Base-by-base conservation (phyloP, 129 eudicot species). In the Ambrosia trifida region DNA sequence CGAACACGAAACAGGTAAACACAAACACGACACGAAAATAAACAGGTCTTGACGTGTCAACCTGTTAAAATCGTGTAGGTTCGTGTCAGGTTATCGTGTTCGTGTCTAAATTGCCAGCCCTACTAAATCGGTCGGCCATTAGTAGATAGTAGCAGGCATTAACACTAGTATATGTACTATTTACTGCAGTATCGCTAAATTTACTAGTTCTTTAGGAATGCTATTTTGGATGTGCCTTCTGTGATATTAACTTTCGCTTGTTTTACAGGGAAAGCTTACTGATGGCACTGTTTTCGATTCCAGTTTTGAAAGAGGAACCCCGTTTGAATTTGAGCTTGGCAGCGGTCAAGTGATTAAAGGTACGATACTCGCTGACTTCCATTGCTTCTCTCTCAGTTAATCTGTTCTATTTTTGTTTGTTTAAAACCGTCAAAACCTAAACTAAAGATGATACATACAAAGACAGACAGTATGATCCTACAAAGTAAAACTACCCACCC, bases 251-350 rank as follows among this genome's bases (percentile, higher is more conserved):
- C 44, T 33, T 64, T 64, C 50, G 52, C 70, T 64, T 28, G 20
- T 68, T 28, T 57, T 80, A 76, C 89, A 94, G 99, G 97, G 99
- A 35, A 81, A 84, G 72, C 98, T 94, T 57, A 89, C 98, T 16
- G 98, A 94, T 82, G 97, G 87, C 64, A 94, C 96, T 33, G 97
- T 94, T 28, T 94, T 94, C 51, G 99, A 94, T 74, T 94, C 99
- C 81, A 94, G 99, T 82, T 87, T 79, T 65, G 99, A 94, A 71
- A 87, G 99, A 74, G 96, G 95, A 80, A 96, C 89, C 69, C 99
- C 99, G n/a, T 89, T 94, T 49, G 99, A 86, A 24, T 94, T 94
- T 79, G 89, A 82, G 83, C 94, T 95, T 76, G 99, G 99, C 31
- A 52, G 77, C 70, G 99, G 99, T 74, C 97, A 95, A 76, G 99